Evolutionary conservation across 2,329 filamentous ascomycete genomes (phyloP).

Genomic region (Thelonectria rubi): DNA sequence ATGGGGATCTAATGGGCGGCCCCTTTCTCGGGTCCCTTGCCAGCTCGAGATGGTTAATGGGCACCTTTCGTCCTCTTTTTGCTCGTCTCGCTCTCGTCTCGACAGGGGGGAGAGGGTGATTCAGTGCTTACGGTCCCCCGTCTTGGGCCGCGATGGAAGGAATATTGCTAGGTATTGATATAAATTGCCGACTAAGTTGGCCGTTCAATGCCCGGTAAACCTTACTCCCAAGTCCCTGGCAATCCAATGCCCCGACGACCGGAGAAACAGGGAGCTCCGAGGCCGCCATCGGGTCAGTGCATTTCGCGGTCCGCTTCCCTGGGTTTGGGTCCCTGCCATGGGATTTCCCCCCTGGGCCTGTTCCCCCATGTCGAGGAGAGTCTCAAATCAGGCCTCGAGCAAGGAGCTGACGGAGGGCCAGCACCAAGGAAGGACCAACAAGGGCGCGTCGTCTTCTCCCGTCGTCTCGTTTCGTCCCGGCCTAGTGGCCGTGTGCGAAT

Average conservation of each 20-base stretch:
- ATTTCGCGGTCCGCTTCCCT: slow-evolving; percentile 32
- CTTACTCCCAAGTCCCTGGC: too few species aligned
- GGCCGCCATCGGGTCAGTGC: slow-evolving; percentile 36
- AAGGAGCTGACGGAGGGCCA: too few species aligned
- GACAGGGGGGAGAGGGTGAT: too few species aligned
- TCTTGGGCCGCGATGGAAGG: slow-evolving; percentile 8
- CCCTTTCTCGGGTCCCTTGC: slow-evolving; percentile 26
- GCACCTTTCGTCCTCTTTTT: too few species aligned
- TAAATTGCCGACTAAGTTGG: too few species aligned
- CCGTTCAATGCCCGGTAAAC: too few species aligned
- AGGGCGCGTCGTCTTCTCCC: background rate
- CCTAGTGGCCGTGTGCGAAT: slow-evolving; percentile 1
- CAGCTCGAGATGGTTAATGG: background rate
- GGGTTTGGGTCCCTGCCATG: too few species aligned
- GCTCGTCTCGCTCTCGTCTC: too few species aligned
- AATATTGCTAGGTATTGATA: too few species aligned
- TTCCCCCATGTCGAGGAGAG: background rate
- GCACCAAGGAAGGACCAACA: background rate
- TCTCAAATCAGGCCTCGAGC: too few species aligned
- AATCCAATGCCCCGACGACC: background rate
- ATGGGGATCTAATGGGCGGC: background rate
- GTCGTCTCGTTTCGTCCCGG: background rate
- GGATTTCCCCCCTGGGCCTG: too few species aligned
- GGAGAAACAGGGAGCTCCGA: background rate
- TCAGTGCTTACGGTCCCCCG: too few species aligned